Conservation (phyloP, 2,329 filamentous ascomycete genomes). For the Diaporthe nobilis region DNA sequence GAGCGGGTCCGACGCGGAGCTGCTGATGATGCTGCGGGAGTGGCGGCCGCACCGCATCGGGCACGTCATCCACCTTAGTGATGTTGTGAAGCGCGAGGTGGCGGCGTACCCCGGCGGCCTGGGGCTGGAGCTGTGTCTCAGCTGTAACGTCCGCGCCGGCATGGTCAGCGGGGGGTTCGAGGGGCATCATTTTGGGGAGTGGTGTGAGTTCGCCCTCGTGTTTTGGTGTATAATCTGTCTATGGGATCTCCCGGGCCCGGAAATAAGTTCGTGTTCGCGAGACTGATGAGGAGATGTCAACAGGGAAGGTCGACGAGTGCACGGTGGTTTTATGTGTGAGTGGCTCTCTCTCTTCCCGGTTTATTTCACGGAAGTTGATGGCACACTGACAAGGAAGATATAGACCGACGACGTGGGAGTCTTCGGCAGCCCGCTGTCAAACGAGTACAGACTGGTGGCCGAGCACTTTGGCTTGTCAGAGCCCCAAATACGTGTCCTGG, state of each 20-base stretch:
- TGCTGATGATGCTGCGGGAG: slow-evolving; percentile 70
- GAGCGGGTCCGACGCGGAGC: slow-evolving; percentile 71
- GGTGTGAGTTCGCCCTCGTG: slow-evolving; percentile 62
- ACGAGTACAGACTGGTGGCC: slow-evolving; percentile 82
- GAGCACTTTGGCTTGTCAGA: slow-evolving; percentile 74
- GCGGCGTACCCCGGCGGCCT: slow-evolving; percentile 64
- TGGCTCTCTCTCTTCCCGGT: slow-evolving; percentile 42
- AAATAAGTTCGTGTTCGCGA: neutral
- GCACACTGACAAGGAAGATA: slow-evolving; percentile 71
- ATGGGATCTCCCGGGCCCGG: neutral
- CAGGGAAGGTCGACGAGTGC: slow-evolving; percentile 64
- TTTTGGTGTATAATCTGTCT: neutral
- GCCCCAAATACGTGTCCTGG: slow-evolving; percentile 65
- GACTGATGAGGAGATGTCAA: neutral
- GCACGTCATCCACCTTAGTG: slow-evolving; percentile 83
- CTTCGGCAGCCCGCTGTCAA: slow-evolving; percentile 81
- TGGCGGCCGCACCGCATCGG: slow-evolving; percentile 80
- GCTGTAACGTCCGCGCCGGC: slow-evolving; percentile 83
- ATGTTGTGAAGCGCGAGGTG: slow-evolving; percentile 70
- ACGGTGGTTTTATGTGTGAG: slow-evolving; percentile 79
- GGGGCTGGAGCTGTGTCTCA: slow-evolving; percentile 83
- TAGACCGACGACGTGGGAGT: slow-evolving; percentile 89
- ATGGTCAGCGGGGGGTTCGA: slow-evolving; percentile 77
- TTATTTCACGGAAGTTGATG: neutral
- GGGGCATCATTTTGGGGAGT: slow-evolving; percentile 84